phyloP scores from a whole-genome alignment of 768 basidiomycete genomes.

The Lentinula raphanica region DNA sequence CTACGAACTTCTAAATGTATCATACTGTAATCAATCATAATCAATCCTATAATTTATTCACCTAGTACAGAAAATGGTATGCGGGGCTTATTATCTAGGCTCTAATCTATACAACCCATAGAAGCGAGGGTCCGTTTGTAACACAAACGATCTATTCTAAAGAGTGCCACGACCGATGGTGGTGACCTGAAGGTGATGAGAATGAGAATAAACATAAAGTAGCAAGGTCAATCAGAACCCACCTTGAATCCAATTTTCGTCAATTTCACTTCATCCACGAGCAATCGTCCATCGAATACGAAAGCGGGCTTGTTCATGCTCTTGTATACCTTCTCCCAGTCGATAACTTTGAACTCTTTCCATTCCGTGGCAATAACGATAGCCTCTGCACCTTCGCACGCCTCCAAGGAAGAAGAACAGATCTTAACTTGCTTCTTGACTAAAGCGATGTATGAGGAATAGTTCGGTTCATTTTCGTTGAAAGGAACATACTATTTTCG shows the following conservation, averaged over 20 bases:
- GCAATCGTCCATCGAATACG: slow-evolving; percentile 88
- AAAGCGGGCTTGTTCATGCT: slow-evolving; percentile 98
- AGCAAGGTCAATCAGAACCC: slow-evolving; percentile 12
- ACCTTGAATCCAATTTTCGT: slow-evolving; percentile 89
- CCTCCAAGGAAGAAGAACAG: slow-evolving; percentile 71
- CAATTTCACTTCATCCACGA: slow-evolving; percentile 78
- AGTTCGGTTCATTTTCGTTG: too few species aligned
- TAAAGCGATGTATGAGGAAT: slow-evolving; percentile 20
- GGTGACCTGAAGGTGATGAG: not conserved
- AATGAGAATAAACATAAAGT: not conserved
- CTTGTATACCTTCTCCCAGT: slow-evolving; percentile 83
- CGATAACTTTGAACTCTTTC: slow-evolving; percentile 92
- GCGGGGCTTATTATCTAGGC: not conserved
- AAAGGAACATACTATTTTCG: slow-evolving; percentile 54
- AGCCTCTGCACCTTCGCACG: slow-evolving; percentile 85
- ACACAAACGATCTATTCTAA: not conserved
- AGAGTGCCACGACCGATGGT: slow-evolving; percentile 3
- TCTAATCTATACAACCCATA: not conserved
- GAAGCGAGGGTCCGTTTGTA: not conserved
- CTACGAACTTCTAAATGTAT: not conserved
- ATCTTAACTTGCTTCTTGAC: slow-evolving; percentile 90
- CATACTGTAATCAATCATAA: too few species aligned
- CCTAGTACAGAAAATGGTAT: not conserved
- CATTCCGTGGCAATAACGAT: slow-evolving; percentile 96
- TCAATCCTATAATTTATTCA: not conserved